Evolutionary conservation across 495 filamentous ascomycete species (phyloP), one percentile per base, ranked within the genome.

Genomic region (Xylaria bambusicola): DNA sequence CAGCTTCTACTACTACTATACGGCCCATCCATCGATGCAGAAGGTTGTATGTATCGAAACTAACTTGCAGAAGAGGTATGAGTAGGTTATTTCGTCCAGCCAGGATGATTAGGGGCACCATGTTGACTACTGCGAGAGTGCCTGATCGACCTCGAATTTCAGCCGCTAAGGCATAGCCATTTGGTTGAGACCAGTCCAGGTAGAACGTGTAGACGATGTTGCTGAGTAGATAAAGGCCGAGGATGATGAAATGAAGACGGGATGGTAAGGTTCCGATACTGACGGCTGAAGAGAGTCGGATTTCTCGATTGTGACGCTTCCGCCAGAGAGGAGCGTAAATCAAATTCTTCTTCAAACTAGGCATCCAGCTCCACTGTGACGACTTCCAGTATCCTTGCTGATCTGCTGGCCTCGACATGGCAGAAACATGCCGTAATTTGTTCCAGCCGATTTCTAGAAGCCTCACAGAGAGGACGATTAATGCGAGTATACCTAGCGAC

Each of bases 31-130:
- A 95, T 49, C 91, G 84, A 70, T 96, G 91, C 10, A 95, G 74
- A 27, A 94, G 79, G 68, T 95, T 96, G 77, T 90, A 95, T 1
- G 90, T 93, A 71, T 96, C 92, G 71, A 94, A 96, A 68, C 88
- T 90, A 70, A 95, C 84, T 23, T 82, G 82, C 56, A 92, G 72
- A 26, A 93, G 70, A 3, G 77, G 70, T 56, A 93, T 93, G 18
- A 94, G 74, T 17, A 88, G 88, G 67, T 92, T 95, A 73, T 95
- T 95, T 66, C 91, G 85, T 23, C 89, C 85, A 20, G 90, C 91
- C 36, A 95, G 81, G 40, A 95, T 75, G 52, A 96, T 80, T 2
- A 93, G 75, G 4, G 91, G 88, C 54, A 96, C 85, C 84, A 93
- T 81, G 67, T 94, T 94, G 60, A 90, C 80, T 17, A 88, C 82